Conservation (phyloP, 2,329 filamentous ascomycete species). For the Clonostachys byssicola region DNA sequence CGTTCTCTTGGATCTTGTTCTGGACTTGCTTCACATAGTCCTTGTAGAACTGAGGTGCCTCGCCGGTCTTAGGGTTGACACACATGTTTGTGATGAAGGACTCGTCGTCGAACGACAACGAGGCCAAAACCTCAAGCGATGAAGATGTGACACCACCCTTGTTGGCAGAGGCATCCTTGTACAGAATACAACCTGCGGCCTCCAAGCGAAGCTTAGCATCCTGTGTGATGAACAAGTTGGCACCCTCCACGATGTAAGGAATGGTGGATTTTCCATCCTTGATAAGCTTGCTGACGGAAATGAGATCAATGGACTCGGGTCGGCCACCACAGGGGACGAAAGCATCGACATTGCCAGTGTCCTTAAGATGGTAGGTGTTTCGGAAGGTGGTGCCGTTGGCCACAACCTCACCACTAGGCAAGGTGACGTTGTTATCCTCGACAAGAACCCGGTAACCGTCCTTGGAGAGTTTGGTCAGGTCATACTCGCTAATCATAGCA, state of each 20-base stretch:
- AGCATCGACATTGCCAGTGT: slow-evolving; percentile 71
- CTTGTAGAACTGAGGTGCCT: slow-evolving; percentile 85
- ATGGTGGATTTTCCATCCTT: slow-evolving; percentile 82
- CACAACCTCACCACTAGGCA: slow-evolving; percentile 82
- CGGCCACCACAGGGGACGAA: slow-evolving; percentile 97
- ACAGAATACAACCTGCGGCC: slow-evolving; percentile 89
- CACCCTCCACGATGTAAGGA: slow-evolving; percentile 95
- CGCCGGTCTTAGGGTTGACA: slow-evolving; percentile 60
- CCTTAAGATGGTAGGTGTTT: slow-evolving; percentile 92
- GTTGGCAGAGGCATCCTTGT: slow-evolving; percentile 98
- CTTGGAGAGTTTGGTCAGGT: slow-evolving; percentile 77
- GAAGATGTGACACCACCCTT: slow-evolving; percentile 98
- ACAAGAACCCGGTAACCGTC: slow-evolving; percentile 89
- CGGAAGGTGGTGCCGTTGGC: slow-evolving; percentile 93
- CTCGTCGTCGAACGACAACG: slow-evolving; percentile 87
- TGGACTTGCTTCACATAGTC: slow-evolving; percentile 91
- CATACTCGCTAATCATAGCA: slow-evolving; percentile 86
- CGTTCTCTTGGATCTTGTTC: slow-evolving; percentile 85
- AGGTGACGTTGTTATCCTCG: slow-evolving; percentile 83
- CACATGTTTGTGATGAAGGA: slow-evolving; percentile 95
- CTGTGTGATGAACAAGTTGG: slow-evolving; percentile 98
- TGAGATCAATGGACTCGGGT: slow-evolving; percentile 92
- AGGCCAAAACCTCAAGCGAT: slow-evolving; percentile 91
- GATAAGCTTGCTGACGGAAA: slow-evolving; percentile 83
- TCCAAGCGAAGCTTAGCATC: slow-evolving; percentile 95